phyloP scores from a whole-genome alignment of 108 stramenopile genomes.

The Cyclotella baltica region DNA sequence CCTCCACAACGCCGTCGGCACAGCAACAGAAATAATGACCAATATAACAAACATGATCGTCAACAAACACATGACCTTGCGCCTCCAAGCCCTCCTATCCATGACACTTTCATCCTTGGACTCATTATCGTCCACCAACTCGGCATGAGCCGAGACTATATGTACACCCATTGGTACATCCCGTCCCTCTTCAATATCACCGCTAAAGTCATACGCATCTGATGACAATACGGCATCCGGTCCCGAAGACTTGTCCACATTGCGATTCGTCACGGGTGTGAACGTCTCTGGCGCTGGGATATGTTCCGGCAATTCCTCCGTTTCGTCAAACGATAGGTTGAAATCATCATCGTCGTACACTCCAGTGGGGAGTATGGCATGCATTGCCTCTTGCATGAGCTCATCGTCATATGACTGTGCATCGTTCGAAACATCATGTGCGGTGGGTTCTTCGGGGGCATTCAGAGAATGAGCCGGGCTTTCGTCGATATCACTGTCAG shows the following conservation, averaged over 20 bases:
- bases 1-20: not conserved
- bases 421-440: not conserved
- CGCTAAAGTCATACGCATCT: slow-evolving; percentile 4
- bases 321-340: slow-evolving; percentile 26
- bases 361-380: slow-evolving; percentile 18
- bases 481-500: slow-evolving; percentile 10
- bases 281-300: not conserved
- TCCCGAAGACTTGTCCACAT: slow-evolving; percentile 13
- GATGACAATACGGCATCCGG: slow-evolving; percentile 13
- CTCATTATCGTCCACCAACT: slow-evolving; percentile 12
- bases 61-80: slow-evolving; percentile 6
- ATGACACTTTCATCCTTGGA: slow-evolving; percentile 2
- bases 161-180: slow-evolving; percentile 23
- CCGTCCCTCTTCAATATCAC: slow-evolving; percentile 30
- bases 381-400: slow-evolving; percentile 35
- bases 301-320: slow-evolving; percentile 7
- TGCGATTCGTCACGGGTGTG: slow-evolving; percentile 8
- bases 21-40: not conserved
- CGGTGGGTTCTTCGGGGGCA: not conserved
- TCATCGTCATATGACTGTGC: slow-evolving; percentile 13
- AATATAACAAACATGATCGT: slow-evolving; percentile 3
- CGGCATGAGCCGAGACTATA: slow-evolving; percentile 25
- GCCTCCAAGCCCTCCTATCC: slow-evolving; percentile 6
- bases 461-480: not conserved
- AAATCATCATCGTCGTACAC: slow-evolving; percentile 19